Evolutionary conservation across 495 filamentous ascomycete genomes (phyloP).

Genomic region (Lepidopterella palustris): DNA sequence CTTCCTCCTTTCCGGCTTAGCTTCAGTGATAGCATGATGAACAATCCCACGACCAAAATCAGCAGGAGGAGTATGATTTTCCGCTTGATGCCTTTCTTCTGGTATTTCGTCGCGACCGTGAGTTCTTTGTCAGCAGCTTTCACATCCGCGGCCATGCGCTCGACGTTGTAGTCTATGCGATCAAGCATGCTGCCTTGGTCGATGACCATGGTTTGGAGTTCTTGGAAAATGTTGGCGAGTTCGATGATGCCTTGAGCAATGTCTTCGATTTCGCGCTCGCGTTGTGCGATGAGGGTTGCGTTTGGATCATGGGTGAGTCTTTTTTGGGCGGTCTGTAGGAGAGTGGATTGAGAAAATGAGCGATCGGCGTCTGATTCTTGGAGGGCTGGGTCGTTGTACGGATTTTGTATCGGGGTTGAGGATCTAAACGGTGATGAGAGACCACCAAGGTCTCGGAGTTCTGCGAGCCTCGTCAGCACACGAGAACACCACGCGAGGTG

Average conservation of each 20-base stretch:
- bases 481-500: too few relatives aligned
- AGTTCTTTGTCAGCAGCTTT: conserved; percentile 90
- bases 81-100: conserved; percentile 79
- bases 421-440: conserved; percentile 55
- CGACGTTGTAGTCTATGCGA: conserved; percentile 96
- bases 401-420: conserved; percentile 57
- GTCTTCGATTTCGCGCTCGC: conserved; percentile 94
- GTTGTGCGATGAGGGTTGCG: conserved; percentile 79
- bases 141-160: conserved; percentile 81
- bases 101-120: conserved; percentile 76
- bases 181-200: conserved; percentile 98
- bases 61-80: conserved; percentile 85
- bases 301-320: conserved; percentile 59
- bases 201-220: conserved; percentile 93
- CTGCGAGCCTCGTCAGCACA: conserved; percentile 40
- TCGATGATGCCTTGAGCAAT: conserved; percentile 98
- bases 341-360: conserved; percentile 80
- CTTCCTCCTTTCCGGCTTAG: conserved; percentile 43
- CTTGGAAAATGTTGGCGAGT: conserved; percentile 90
- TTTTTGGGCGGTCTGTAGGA: conserved; percentile 60
- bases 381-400: conserved; percentile 71
- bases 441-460: conserved; percentile 73
- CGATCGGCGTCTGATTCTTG: conserved; percentile 87
- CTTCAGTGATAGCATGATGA: conserved; percentile 82
- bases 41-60: conserved; percentile 72